phyloP scores from a whole-genome alignment of 2,329 filamentous ascomycete species.

The Sporothrix sp. region DNA sequence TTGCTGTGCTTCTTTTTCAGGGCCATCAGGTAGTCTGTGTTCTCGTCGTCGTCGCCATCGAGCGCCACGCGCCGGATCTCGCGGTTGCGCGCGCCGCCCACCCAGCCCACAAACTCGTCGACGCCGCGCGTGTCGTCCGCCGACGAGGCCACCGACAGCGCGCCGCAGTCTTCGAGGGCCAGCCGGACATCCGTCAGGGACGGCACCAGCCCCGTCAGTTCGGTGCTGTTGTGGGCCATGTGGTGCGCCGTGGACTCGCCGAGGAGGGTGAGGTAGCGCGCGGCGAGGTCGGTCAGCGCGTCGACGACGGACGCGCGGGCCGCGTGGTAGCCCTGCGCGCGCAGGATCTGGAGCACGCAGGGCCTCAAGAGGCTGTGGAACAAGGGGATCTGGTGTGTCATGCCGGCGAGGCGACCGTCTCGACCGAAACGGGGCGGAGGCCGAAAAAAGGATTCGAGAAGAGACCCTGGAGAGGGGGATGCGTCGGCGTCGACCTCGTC shows the following conservation, averaged over 20 bases:
- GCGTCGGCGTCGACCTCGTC: too few relatives aligned
- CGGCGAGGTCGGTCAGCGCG: conserved; percentile 76
- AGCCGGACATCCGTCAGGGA: conserved; percentile 71
- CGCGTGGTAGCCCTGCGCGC: conserved; percentile 80
- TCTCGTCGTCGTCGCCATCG: conserved; percentile 52
- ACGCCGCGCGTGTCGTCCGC: conserved; percentile 68
- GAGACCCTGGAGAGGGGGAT: background rate
- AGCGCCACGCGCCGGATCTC: conserved; percentile 77
- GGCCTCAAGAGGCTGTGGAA: conserved; percentile 75
- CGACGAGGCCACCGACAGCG: conserved; percentile 54
- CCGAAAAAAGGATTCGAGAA: background rate
- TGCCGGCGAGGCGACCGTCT: conserved; percentile 18
- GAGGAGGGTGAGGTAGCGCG: conserved; percentile 67
- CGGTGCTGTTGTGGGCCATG: conserved; percentile 56
- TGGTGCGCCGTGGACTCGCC: conserved; percentile 63
- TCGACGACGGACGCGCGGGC: conserved; percentile 76
- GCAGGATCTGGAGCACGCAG: conserved; percentile 79
- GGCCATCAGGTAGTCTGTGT: conserved; percentile 61
- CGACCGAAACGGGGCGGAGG: background rate
- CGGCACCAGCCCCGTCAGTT: conserved; percentile 53
- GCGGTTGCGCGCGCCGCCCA: conserved; percentile 59
- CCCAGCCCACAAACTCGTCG: conserved; percentile 71
- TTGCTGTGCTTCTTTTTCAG: conserved; percentile 91
- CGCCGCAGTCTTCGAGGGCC: conserved; percentile 73
- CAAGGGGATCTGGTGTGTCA: conserved; percentile 38